Evolutionary conservation across 768 basidiomycete genomes (phyloP).

Genomic region (Leccinum obscurum): DNA sequence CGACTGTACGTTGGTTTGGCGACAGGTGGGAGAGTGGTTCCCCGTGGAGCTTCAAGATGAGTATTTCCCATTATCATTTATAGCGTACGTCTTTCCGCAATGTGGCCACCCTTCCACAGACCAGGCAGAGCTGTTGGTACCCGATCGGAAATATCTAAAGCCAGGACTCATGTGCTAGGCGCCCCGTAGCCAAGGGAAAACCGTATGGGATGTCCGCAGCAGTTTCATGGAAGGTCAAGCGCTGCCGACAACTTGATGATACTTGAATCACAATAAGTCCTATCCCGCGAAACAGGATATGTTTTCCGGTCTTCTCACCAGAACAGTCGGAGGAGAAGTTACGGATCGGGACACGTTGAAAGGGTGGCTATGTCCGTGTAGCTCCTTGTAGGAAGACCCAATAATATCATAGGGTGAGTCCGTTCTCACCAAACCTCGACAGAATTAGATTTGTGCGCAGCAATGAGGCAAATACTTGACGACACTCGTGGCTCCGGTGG

Average conservation of each 20-base stretch:
- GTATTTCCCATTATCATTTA: neutral
- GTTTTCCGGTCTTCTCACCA: neutral
- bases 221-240: neutral
- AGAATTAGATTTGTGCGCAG: too few species aligned
- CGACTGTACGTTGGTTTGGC: neutral
- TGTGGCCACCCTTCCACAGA: slow-evolving; percentile 12
- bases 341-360: neutral
- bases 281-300: neutral
- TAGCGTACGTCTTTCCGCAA: slow-evolving; percentile 2
- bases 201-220: neutral
- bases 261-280: neutral
- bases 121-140: slow-evolving; percentile 13
- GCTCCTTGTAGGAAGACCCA: too few species aligned
- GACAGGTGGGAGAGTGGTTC: neutral
- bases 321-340: neutral
- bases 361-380: too few species aligned
- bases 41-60: neutral
- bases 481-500: too few species aligned
- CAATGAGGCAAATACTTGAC: too few species aligned
- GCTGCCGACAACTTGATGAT: neutral
- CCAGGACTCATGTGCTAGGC: neutral
- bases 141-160: neutral
- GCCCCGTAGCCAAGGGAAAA: neutral
- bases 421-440: too few species aligned
- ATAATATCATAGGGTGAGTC: too few species aligned